phyloP scores from a whole-genome alignment of 163 green algal genomes.

The Scenedesmus sp. region DNA sequence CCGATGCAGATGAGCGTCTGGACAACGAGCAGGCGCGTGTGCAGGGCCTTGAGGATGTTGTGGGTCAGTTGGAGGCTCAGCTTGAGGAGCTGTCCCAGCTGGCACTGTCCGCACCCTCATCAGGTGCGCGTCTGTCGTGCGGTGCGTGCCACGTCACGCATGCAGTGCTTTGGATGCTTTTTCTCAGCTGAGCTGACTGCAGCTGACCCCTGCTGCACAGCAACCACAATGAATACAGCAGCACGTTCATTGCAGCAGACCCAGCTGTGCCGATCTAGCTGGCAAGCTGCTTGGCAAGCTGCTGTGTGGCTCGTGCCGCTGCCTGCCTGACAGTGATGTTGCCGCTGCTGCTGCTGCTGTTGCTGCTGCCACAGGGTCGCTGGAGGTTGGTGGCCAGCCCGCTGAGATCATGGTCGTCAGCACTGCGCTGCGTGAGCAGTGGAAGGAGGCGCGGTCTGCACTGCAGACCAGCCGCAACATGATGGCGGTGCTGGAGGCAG shows the following conservation, averaged over 20 bases:
- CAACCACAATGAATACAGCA: too few relatives aligned
- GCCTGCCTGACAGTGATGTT: neutral
- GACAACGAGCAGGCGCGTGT: conserved; percentile 39
- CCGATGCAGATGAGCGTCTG: conserved; percentile 30
- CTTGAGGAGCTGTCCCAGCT: conserved; percentile 34
- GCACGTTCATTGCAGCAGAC: too few relatives aligned
- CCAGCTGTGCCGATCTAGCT: neutral
- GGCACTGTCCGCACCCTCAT: neutral
- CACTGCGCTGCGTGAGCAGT: conserved; percentile 29
- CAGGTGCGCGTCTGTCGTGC: neutral
- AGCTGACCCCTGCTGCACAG: too few relatives aligned
- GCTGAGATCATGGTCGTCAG: conserved; percentile 28
- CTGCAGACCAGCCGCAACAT: conserved; percentile 33
- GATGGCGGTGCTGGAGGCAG: conserved; percentile 24
- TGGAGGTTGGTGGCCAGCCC: conserved; percentile 4
- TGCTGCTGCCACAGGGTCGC: neutral
- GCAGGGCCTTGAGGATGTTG: conserved; percentile 11
- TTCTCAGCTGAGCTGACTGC: neutral
- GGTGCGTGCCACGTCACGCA: neutral
- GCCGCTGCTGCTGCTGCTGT: neutral
- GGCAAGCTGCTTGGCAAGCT: too few relatives aligned
- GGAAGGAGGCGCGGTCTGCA: conserved; percentile 20
- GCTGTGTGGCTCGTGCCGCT: neutral
- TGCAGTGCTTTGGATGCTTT: neutral
- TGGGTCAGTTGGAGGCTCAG: conserved; percentile 5